Base-by-base conservation (phyloP, 1,139 yeast species). In the Hansenula lynferdii region DNA sequence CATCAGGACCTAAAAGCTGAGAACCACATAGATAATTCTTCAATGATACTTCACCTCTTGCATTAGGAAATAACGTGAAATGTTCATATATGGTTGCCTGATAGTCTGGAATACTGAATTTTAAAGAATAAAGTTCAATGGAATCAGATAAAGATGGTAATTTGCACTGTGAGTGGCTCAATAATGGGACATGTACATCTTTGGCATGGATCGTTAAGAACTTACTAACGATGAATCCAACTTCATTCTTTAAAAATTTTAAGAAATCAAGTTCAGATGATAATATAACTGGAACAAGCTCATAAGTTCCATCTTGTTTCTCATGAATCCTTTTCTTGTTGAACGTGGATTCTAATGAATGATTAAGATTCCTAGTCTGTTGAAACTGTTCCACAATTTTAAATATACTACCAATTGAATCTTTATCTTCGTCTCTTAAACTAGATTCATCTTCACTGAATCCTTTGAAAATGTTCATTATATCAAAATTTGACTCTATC, bases 71-170 rank as follows among this genome's bases (percentile, higher is more conserved):
- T 18, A 48, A 44, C 1, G 51, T 32, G 37, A 65, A 57, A 20
- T 63, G 57, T 5, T 57, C 53, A 43, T 62, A 65, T 5, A 55
- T 53, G 19, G 57, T 58, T 2, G 65, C 64, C 14, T 52, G 46
- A 34, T 49, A 56, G 10, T 42, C 33, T 14, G 59, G 57, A 3
- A 53, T 36, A 16, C 51, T 36, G 18, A 47, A 31, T 18, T 37
- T 45, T 4, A 36, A 32, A 5, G 60, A 50, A 16, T 37, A 25
- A 11, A 51, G 34, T 5, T 41, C 35, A 23, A 41, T 38, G 2
- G 34, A 18, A 32, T 53, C 54, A 19, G 39, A 33, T 6, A 47
- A 16, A 14, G 38, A 6, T 31, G 31, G 34, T 41, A 28, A 8
- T 41, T 30, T 15, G 0, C 29, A 37, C 16, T 45, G 49, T 5